Evolutionary conservation across 2,329 filamentous ascomycete species (phyloP).

Genomic region (Simplicillium aogashimaense): DNA sequence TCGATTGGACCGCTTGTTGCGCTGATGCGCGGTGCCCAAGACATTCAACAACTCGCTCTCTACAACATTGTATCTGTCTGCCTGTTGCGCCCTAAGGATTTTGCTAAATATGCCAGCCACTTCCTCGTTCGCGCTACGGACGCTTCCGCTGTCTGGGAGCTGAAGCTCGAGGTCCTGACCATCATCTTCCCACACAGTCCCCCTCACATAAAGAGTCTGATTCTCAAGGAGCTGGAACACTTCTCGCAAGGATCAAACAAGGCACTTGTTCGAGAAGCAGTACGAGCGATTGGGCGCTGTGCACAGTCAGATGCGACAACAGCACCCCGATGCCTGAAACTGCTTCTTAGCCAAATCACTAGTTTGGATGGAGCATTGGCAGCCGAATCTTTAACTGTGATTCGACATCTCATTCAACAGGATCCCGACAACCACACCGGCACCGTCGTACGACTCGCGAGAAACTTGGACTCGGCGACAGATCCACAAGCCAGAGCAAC

Average conservation of each 20-base stretch:
- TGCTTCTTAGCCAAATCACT: conserved; percentile 80
- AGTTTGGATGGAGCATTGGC: conserved; percentile 81
- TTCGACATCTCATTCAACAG: conserved; percentile 90
- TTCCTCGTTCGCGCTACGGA: conserved; percentile 81
- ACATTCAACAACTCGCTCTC: conserved; percentile 81
- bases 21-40: conserved; percentile 71
- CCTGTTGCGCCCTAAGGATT: conserved; percentile 63
- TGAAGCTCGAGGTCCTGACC: conserved; percentile 87
- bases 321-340: conserved; percentile 67
- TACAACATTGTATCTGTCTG: conserved; percentile 96
- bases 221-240: conserved; percentile 88
- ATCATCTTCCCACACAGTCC: conserved; percentile 81
- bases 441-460: conserved; percentile 82
- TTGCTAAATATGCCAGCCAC: conserved; percentile 79
- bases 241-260: conserved; percentile 70
- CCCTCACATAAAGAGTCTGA: conserved; percentile 67
- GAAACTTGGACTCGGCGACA: conserved; percentile 80
- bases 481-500: conserved; percentile 84
- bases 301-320: conserved; percentile 67
- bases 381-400: conserved; percentile 87
- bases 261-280: conserved; percentile 74
- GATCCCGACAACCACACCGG: conserved; percentile 70
- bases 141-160: conserved; percentile 69
- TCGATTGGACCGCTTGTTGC: conserved; percentile 80
- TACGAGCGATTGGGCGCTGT: conserved; percentile 87